Conservation (phyloP, 2,329 filamentous ascomycete genomes). For the Podosphaera aphanis region DNA sequence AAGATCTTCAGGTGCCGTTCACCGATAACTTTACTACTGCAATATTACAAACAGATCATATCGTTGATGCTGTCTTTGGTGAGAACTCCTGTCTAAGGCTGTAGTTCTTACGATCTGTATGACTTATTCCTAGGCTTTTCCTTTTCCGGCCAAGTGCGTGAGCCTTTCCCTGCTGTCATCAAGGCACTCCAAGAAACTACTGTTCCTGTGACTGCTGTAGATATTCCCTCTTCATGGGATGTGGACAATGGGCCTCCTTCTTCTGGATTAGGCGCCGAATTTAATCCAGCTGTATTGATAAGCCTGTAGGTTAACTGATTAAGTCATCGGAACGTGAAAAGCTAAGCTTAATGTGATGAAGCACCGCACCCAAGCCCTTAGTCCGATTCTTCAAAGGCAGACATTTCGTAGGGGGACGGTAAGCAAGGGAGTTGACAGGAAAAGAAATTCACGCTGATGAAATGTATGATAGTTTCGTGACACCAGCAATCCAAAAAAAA, state of each 20-base stretch:
- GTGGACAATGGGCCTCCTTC: slow-evolving; percentile 67
- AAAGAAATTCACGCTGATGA: background rate
- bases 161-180: slow-evolving; percentile 72
- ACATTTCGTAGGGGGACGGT: slow-evolving; percentile 79
- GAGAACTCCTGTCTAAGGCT: slow-evolving; percentile 2
- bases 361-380: slow-evolving; percentile 74
- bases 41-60: slow-evolving; percentile 45
- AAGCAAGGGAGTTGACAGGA: slow-evolving; percentile 5
- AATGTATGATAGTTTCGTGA: slow-evolving; percentile 42
- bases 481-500: slow-evolving; percentile 54
- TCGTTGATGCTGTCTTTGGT: slow-evolving; percentile 90
- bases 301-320: slow-evolving; percentile 27
- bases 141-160: slow-evolving; percentile 77
- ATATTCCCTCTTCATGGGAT: slow-evolving; percentile 86
- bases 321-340: background rate
- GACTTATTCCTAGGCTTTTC: slow-evolving; percentile 44
- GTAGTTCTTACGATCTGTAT: background rate
- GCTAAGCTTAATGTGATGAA: background rate
- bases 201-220: slow-evolving; percentile 65
- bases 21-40: slow-evolving; percentile 53
- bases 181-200: slow-evolving; percentile 47
- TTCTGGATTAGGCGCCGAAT: slow-evolving; percentile 53
- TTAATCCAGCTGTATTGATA: slow-evolving; percentile 59
- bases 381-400: slow-evolving; percentile 63
- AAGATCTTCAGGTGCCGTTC: slow-evolving; percentile 64